Conservation (phyloP, 139 green algal genomes). For the Chlamydomonas sp. region DNA sequence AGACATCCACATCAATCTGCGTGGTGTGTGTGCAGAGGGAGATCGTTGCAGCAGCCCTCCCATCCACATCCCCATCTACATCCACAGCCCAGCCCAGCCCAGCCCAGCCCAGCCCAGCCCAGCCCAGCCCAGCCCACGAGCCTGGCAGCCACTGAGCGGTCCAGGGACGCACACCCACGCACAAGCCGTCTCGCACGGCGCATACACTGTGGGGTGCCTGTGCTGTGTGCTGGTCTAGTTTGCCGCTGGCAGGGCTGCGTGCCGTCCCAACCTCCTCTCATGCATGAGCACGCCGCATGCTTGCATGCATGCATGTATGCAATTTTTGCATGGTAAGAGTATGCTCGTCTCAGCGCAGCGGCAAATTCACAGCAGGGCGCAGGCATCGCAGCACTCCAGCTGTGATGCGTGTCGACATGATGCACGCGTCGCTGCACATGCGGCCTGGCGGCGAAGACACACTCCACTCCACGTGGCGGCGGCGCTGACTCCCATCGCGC, state of each 20-base stretch:
- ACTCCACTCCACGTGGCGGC: not conserved
- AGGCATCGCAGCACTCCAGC: not conserved
- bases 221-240: not conserved
- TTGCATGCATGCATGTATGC: no score
- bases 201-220: not conserved
- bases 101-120: not conserved
- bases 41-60: not conserved
- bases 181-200: not conserved
- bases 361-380: not conserved
- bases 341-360: not conserved
- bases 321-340: not conserved
- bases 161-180: not conserved
- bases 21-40: no score
- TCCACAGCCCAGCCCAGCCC: no score
- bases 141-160: not conserved
- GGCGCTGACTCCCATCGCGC: not conserved
- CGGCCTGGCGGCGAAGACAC: not conserved
- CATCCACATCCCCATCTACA: no score
- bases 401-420: not conserved
- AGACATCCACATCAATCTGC: conserved; percentile 82
- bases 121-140: not conserved
- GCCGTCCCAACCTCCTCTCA: no score
- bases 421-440: not conserved
- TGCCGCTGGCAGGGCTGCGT: not conserved
- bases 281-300: no score